phyloP scores from a whole-genome alignment of 2,329 filamentous ascomycete species.

The Hypoxylon sp. region DNA sequence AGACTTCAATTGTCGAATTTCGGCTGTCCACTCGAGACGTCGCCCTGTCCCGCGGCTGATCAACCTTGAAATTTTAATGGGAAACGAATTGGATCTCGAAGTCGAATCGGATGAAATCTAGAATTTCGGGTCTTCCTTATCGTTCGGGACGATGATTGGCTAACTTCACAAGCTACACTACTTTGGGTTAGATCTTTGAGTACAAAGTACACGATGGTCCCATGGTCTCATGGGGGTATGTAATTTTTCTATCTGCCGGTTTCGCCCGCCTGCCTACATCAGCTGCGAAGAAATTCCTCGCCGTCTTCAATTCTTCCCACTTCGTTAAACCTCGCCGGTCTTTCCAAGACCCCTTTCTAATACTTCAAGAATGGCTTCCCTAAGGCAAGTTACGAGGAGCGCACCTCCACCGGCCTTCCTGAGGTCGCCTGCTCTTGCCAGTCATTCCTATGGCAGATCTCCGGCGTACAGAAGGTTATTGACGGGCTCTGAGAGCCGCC shows the following conservation, averaged over 20 bases:
- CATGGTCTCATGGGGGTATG: constrained; percentile 28
- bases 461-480: constrained; percentile 64
- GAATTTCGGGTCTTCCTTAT: constrained; percentile 11
- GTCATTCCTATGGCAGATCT: constrained; percentile 58
- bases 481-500: constrained; percentile 49
- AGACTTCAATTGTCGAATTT: constrained; percentile 18
- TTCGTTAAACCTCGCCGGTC: constrained; percentile 49
- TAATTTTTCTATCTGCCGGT: constrained; percentile 49
- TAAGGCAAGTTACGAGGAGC: constrained; percentile 58
- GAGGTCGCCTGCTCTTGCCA: constrained; percentile 56
- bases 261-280: constrained; percentile 41
- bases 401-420: constrained; percentile 58
- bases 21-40: too few species aligned
- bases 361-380: constrained; percentile 58
- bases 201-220: constrained; percentile 19
- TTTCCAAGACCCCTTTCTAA: constrained; percentile 44
- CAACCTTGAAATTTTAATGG: constrained; percentile 33
- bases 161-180: background rate
- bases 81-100: constrained; percentile 26
- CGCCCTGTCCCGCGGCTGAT: constrained; percentile 15
- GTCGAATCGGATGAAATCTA: constrained; percentile 30
- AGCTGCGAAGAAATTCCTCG: constrained; percentile 38
- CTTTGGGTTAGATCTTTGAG: constrained; percentile 8
- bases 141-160: constrained; percentile 17
- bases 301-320: constrained; percentile 45